These are phyloP conservation scores for Vitis riparia DNA, from an alignment of 164 flowering plant genomes.

Conservation along the genomic window DNA sequence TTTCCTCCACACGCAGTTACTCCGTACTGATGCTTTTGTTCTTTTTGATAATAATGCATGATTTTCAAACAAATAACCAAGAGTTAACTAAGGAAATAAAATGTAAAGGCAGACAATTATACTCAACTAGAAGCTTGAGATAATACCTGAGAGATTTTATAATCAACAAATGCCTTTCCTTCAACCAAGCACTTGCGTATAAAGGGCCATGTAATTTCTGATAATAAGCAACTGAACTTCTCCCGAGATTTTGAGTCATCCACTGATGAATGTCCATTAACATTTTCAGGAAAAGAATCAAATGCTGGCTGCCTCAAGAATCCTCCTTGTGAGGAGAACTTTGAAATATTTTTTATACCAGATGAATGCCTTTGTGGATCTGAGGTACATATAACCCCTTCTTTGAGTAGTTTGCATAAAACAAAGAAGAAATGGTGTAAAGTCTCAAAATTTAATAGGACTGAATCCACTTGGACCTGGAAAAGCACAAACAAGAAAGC, in stretches of 20 bases:
- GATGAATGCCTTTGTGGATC: slow-evolving; percentile 20
- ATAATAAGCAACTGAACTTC: slow-evolving; percentile 47
- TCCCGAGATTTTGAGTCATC: slow-evolving; percentile 40
- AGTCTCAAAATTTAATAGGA: slow-evolving; percentile 52
- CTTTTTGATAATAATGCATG: too few relatives aligned
- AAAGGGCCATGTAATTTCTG: slow-evolving; percentile 65
- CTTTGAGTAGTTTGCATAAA: slow-evolving; percentile 65
- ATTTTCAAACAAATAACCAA: too few relatives aligned
- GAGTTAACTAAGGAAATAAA: too few relatives aligned
- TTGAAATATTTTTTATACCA: slow-evolving; percentile 22
- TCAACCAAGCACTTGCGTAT: slow-evolving; percentile 61
- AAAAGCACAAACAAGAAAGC: slow-evolving; percentile 11
- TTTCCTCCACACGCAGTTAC: not conserved
- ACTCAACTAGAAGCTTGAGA: not conserved
- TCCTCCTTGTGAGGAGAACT: slow-evolving; percentile 71
- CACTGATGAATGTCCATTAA: slow-evolving; percentile 13
- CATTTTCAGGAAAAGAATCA: slow-evolving; percentile 25
- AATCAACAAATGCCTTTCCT: slow-evolving; percentile 67
- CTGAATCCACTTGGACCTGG: slow-evolving; percentile 74
- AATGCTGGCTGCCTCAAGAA: slow-evolving; percentile 68
- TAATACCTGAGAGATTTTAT: slow-evolving; percentile 70
- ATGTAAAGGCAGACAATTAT: not conserved
- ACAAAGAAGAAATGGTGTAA: slow-evolving; percentile 85
- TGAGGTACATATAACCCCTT: slow-evolving; percentile 37
- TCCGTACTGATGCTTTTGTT: too few relatives aligned